These are phyloP conservation scores for Umbilicaria muhlenbergii DNA, from an alignment of 495 filamentous ascomycete genomes.

Conservation along the genomic window DNA sequence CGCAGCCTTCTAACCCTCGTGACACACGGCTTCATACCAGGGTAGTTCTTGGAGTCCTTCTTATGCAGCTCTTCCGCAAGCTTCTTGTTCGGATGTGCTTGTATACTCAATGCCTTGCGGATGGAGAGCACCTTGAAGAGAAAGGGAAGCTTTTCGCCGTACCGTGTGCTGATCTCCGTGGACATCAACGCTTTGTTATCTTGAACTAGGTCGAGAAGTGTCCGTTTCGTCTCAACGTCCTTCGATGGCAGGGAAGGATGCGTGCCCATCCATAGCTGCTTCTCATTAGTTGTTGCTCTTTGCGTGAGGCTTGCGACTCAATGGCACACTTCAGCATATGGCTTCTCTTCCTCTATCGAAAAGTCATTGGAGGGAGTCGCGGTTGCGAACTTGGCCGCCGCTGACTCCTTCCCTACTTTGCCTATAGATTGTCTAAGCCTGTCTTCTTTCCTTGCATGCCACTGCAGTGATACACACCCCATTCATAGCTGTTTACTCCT, in stretches of 20 bases:
- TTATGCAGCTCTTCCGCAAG: constrained; percentile 80
- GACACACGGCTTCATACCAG: constrained; percentile 29
- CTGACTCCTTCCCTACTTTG: constrained; percentile 61
- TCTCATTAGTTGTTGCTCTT: constrained; percentile 13
- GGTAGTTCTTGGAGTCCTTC: constrained; percentile 83
- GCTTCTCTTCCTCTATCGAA: constrained; percentile 58
- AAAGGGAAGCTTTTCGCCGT: constrained; percentile 74
- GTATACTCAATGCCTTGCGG: constrained; percentile 86
- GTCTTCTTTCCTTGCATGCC: not conserved
- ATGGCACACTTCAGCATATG: constrained; percentile 63
- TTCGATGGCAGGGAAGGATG: constrained; percentile 91
- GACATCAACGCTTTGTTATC: constrained; percentile 76
- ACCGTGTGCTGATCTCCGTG: constrained; percentile 49
- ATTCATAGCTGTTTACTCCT: constrained; percentile 96
- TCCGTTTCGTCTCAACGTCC: constrained; percentile 69
- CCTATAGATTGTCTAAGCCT: constrained; percentile 28
- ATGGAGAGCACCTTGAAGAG: constrained; percentile 96
- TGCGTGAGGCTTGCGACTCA: constrained; percentile 13
- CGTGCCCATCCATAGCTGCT: constrained; percentile 95
- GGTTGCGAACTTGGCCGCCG: constrained; percentile 60
- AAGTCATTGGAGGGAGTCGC: constrained; percentile 57
- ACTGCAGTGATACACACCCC: constrained; percentile 40
- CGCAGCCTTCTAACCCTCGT: not conserved
- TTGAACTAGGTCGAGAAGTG: constrained; percentile 76
- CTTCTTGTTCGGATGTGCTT: constrained; percentile 97